phyloP scores from a whole-genome alignment of 2,329 filamentous ascomycete species.

The Colletotrichum agaves region DNA sequence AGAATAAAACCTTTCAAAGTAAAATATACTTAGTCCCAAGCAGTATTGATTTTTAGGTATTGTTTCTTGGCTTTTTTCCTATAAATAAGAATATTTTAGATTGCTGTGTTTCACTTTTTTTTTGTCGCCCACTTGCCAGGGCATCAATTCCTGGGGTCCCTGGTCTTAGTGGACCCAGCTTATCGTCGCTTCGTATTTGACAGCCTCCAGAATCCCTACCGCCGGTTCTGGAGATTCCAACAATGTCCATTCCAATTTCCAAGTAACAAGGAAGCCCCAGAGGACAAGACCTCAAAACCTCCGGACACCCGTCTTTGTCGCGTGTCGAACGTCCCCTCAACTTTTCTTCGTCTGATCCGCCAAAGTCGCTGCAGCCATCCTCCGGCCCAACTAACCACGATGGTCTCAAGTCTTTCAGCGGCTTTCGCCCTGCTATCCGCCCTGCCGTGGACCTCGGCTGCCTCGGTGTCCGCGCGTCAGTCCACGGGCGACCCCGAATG shows the following conservation, averaged over 20 bases:
- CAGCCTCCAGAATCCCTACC: slow-evolving; percentile 4
- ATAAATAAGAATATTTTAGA: no score
- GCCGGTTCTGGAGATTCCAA: not conserved
- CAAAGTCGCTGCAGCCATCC: not conserved
- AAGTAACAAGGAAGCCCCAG: not conserved
- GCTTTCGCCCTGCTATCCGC: slow-evolving; percentile 15
- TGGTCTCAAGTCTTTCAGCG: slow-evolving; percentile 26
- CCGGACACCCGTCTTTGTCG: not conserved
- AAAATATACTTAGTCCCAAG: no score
- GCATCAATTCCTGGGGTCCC: slow-evolving; percentile 13
- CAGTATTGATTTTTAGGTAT: no score
- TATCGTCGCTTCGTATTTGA: slow-evolving; percentile 33
- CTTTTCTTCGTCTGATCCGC: not conserved
- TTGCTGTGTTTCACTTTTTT: no score
- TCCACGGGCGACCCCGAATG: slow-evolving; percentile 37
- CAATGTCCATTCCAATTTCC: not conserved
- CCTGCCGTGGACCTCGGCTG: slow-evolving; percentile 10
- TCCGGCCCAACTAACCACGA: not conserved
- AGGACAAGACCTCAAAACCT: not conserved
- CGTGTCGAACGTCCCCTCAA: no score
- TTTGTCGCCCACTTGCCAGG: no score
- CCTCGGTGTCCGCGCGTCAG: slow-evolving; percentile 22
- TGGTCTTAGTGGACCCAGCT: slow-evolving; percentile 19
- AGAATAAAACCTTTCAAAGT: no score
- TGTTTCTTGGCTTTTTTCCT: no score